These are phyloP conservation scores for Triticum dicoccoides DNA, from an alignment of 176 grass and related monocot genomes.

Conservation along the genomic window DNA sequence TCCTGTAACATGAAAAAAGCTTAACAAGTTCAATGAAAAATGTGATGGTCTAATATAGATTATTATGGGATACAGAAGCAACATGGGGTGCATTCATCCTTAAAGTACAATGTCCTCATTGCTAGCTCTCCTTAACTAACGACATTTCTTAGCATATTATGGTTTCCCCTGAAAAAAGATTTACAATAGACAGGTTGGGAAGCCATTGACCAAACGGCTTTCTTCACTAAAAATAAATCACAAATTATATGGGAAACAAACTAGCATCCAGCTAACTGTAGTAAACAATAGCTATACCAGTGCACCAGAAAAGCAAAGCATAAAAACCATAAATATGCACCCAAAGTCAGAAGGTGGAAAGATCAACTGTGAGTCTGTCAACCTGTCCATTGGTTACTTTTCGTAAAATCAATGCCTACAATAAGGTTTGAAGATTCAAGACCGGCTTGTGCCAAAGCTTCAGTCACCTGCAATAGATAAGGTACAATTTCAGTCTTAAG, in stretches of 20 bases:
- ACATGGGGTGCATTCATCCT: not conserved
- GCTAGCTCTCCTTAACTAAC: not conserved
- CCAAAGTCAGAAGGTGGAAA: conserved; percentile 4
- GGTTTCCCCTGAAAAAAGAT: not conserved
- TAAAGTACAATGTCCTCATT: not conserved
- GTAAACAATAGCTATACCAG: not conserved
- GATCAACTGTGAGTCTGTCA: conserved; percentile 4
- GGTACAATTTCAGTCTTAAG: not conserved
- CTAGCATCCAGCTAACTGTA: too few relatives aligned
- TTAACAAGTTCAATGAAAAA: conserved; percentile 20
- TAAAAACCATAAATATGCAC: conserved; percentile 1
- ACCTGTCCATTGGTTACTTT: conserved; percentile 98
- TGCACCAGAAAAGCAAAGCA: conserved; percentile 12
- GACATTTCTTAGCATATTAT: not conserved
- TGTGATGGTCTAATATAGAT: not conserved
- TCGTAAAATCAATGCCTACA: conserved; percentile 92
- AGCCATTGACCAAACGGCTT: not conserved
- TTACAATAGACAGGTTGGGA: not conserved
- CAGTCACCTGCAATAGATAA: conserved; percentile 62
- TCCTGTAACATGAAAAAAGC: conserved; percentile 30
- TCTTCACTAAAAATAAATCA: not conserved
- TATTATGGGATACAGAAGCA: conserved; percentile 6
- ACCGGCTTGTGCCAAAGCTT: conserved; percentile 77
- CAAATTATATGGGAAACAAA: not conserved
- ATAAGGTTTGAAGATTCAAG: conserved; percentile 97